These are phyloP conservation scores for Nepenthes gracilis DNA, from an alignment of 148 eudicot species.

Conservation along the genomic window DNA sequence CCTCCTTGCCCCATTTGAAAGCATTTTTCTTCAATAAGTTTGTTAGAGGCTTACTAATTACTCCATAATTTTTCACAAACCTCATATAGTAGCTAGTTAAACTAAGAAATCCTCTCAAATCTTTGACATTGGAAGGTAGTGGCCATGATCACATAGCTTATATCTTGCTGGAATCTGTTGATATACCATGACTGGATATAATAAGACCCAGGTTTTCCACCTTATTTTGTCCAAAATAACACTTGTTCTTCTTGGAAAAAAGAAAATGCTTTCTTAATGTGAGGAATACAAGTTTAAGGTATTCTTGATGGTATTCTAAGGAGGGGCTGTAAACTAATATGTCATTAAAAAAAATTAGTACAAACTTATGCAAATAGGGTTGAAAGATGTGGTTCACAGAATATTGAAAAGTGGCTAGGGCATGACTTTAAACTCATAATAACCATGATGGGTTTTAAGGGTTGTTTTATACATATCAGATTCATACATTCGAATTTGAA, in stretches of 20 bases:
- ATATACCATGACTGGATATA: not conserved
- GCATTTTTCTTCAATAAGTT: not conserved
- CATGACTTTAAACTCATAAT: not conserved
- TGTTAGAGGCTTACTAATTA: not conserved
- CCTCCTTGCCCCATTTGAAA: not conserved
- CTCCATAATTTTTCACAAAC: not conserved
- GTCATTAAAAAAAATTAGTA: not conserved
- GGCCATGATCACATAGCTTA: not conserved
- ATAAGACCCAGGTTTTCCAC: conserved; percentile 1
- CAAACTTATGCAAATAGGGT: not conserved
- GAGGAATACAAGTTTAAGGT: not conserved
- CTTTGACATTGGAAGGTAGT: not conserved
- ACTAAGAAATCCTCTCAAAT: not conserved
- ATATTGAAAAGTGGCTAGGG: not conserved
- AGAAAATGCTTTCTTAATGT: not conserved
- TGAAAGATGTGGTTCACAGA: not conserved
- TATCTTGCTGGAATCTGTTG: not conserved
- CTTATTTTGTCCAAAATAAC: not conserved
- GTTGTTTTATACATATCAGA: not conserved
- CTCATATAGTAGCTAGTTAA: not conserved
- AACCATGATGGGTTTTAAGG: not conserved
- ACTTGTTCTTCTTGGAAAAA: not conserved
- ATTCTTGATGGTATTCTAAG: not conserved
- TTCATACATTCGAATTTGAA: not conserved
- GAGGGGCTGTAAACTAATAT: not conserved